Conservation (phyloP, 495 filamentous ascomycete genomes). For the Glonium stellatum region DNA sequence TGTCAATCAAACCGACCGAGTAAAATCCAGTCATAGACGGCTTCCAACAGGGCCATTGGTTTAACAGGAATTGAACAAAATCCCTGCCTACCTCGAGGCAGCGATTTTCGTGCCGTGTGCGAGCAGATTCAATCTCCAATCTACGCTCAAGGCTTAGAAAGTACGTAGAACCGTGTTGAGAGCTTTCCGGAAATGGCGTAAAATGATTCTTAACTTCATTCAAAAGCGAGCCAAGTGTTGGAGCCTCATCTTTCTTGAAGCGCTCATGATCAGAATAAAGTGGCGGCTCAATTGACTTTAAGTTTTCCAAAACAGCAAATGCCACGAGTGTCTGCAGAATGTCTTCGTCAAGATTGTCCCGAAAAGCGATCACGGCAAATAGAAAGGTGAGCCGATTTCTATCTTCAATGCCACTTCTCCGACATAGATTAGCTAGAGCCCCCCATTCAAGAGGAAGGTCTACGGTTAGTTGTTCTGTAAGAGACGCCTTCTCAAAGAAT, state of each 20-base stretch:
- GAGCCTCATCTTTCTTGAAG: constrained; percentile 28
- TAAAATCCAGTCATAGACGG: no score
- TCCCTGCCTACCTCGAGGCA: no score
- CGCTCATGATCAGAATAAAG: constrained; percentile 27
- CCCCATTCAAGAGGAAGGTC: constrained; percentile 43
- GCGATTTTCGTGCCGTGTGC: no score
- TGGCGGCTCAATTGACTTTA: constrained; percentile 35
- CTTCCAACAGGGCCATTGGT: no score
- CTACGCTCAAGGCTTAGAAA: constrained; percentile 11
- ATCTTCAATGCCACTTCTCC: constrained; percentile 18
- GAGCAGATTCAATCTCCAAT: no score
- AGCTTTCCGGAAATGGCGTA: no score
- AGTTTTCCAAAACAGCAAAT: constrained; percentile 33
- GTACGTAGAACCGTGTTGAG: no score
- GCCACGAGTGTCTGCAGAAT: constrained; percentile 36
- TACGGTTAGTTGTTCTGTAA: constrained; percentile 33
- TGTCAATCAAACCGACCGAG: no score
- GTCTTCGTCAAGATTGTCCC: constrained; percentile 33
- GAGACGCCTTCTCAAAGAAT: constrained; percentile 26
- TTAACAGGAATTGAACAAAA: no score
- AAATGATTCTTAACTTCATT: no score
- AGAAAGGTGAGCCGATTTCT: constrained; percentile 41
- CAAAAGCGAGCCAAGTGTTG: constrained; percentile 10
- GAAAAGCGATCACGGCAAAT: constrained; percentile 39
- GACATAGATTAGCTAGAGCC: constrained; percentile 36